Base-by-base conservation (phyloP, 1,139 yeast genomes). In the Candida mesenterica region DNA sequence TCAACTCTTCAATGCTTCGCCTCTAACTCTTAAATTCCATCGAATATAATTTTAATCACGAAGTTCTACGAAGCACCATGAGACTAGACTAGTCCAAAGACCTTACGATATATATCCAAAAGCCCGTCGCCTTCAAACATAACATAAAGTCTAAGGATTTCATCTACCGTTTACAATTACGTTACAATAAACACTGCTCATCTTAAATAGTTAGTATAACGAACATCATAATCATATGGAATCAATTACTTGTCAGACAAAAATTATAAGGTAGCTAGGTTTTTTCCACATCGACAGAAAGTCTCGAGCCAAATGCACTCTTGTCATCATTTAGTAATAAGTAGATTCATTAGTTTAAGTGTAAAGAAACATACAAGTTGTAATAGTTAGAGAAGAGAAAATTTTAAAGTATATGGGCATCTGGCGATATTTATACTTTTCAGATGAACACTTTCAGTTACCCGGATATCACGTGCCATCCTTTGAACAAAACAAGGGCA, bases 241-340 rank as follows among this genome's bases (percentile, higher is more conserved):
- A 13, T 25, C 15, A 5, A n/a, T 8, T 30, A 33, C 30, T 24
- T 44, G 32, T 54, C 59, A 54, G 59, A 51, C 57, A 72, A 68
- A 63, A 55, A 55, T 58, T 59, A 51, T 70, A 69, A 82, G 90
- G 90, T 82, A 82, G 90, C 94, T 79, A 72, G 90, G 77, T 65
- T 83, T 82, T 82, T 83, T 84, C 94, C 94, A 84, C 94, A 84
- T 73, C 85, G 86, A 82, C 87, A 72, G 60, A 71, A 72, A 59
- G 86, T 82, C 92, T 84, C 92, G 94, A 84, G 94, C 92, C 94
- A 84, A 84, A 84, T 84, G 94, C 94, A 83, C 92, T 84, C 90
- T 61, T 61, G 82, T 82, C 90, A 82, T 82, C 90, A 82, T 75
- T n/a, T 28, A 29, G 26, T 31, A 37, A 30, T 29, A 17, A 29